Evolutionary conservation across 2,329 filamentous ascomycete genomes (phyloP).

Genomic region (Triangularia verruculosa): DNA sequence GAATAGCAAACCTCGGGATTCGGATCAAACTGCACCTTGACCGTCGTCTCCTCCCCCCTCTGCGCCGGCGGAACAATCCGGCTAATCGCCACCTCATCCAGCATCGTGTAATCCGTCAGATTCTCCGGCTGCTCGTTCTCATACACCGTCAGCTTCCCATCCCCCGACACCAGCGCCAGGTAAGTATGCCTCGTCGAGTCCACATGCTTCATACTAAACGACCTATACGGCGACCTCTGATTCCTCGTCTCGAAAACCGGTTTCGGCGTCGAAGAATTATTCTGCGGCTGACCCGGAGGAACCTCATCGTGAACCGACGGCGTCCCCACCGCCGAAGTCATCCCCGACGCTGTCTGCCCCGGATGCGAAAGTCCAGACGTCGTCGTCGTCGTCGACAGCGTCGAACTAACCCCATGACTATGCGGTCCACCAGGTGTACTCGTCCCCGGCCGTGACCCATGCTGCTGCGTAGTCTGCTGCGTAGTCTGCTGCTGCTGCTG

Average conservation of each 20-base stretch:
- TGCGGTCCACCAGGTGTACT: background rate
- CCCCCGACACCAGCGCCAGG: slow-evolving; percentile 78
- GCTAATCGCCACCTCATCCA: slow-evolving; percentile 73
- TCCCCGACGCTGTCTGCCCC: background rate
- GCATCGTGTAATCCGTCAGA: slow-evolving; percentile 68
- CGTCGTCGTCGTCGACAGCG: background rate
- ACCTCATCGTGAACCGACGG: background rate
- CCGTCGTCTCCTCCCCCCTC: slow-evolving; percentile 81
- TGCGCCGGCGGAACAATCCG: slow-evolving; percentile 43
- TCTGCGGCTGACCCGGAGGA: background rate
- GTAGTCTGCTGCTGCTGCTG: slow-evolving; percentile 12
- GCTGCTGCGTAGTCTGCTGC: background rate
- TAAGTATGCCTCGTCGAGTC: slow-evolving; percentile 78
- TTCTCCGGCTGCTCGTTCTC: slow-evolving; percentile 85
- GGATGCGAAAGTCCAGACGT: too few species aligned
- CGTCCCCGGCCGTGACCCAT: background rate
- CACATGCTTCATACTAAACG: slow-evolving; percentile 80
- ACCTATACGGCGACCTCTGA: slow-evolving; percentile 67
- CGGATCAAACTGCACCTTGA: slow-evolving; percentile 83
- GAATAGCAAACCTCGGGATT: slow-evolving; percentile 78
- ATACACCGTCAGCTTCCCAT: slow-evolving; percentile 75
- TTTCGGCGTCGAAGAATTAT: slow-evolving; percentile 32
- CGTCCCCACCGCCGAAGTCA: background rate
- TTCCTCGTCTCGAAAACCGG: slow-evolving; percentile 56
- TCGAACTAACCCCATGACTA: background rate